Conservation (phyloP, 768 basidiomycete species). For the Naematelia aurantialba region DNA sequence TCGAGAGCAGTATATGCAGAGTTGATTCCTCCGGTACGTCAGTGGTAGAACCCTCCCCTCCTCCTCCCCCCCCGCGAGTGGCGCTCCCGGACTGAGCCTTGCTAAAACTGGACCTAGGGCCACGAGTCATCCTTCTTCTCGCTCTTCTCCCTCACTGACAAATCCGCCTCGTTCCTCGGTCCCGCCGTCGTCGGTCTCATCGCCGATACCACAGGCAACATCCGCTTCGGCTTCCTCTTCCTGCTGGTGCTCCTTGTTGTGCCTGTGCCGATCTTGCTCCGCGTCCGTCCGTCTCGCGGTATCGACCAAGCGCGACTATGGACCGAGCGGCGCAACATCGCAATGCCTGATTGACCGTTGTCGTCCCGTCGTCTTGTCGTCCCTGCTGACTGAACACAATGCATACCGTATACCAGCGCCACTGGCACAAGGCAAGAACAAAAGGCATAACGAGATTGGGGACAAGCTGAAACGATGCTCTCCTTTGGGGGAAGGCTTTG, state of each 20-base stretch:
- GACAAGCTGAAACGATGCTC: not conserved
- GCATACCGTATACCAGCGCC: not conserved
- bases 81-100: not conserved
- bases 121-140: constrained; percentile 86
- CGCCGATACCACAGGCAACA: constrained; percentile 83
- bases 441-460: not conserved
- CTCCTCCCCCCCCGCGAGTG: not conserved
- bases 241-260: constrained; percentile 74
- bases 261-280: constrained; percentile 68
- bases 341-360: no score
- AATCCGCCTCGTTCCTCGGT: constrained; percentile 90
- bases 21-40: constrained; percentile 63
- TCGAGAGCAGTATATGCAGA: constrained; percentile 82
- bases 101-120: constrained; percentile 49
- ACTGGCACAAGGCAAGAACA: not conserved
- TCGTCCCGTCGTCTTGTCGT: no score
- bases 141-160: constrained; percentile 75
- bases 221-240: constrained; percentile 87
- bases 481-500: not conserved
- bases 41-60: not conserved
- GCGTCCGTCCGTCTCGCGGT: constrained; percentile 69
- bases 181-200: constrained; percentile 84
- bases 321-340: constrained; percentile 6
- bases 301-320: constrained; percentile 55
- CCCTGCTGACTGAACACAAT: no score